phyloP scores from a whole-genome alignment of 306 rosid genomes.

The Ormosia emarginata region DNA sequence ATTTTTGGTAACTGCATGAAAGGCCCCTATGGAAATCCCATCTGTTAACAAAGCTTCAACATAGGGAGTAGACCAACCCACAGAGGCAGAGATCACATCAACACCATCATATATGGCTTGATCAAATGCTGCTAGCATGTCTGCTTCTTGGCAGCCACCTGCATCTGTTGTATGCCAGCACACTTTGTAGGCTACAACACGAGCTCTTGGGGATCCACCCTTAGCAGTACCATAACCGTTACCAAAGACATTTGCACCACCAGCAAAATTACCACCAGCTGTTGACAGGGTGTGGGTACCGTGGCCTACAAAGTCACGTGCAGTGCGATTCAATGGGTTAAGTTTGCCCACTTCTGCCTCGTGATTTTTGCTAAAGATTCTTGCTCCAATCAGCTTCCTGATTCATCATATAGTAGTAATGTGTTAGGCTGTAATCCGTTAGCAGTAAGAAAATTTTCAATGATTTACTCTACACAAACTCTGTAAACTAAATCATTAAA shows the following conservation, averaged over 20 bases:
- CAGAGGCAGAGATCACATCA: constrained; percentile 51
- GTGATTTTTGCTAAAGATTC: constrained; percentile 47
- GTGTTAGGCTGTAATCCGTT: too few species aligned
- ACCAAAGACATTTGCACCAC: constrained; percentile 23
- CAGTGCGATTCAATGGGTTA: constrained; percentile 2
- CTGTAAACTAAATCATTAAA: too few species aligned
- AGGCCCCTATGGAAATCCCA: constrained; percentile 47
- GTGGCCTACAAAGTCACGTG: constrained; percentile 67
- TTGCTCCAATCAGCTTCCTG: constrained; percentile 80
- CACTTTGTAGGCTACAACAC: constrained; percentile 72
- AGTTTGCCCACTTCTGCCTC: not conserved
- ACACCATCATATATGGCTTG: constrained; percentile 72
- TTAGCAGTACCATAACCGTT: constrained; percentile 64
- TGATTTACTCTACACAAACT: too few species aligned
- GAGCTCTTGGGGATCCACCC: constrained; percentile 82
- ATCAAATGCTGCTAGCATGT: constrained; percentile 58
- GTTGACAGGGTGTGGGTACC: constrained; percentile 85
- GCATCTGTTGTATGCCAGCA: constrained; percentile 41
- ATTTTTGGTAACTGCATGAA: constrained; percentile 51
- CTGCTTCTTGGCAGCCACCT: constrained; percentile 48
- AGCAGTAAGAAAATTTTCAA: too few species aligned
- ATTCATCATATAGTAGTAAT: not conserved
- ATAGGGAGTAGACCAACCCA: constrained; percentile 4
- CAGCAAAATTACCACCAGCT: constrained; percentile 59
- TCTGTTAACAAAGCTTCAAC: constrained; percentile 15